A percentile compares a stretch with the other conserved stretches of the same genome.
phyloP scores from a whole-genome alignment of 1,284 basidiomycete genomes.

The Melampsora americana region DNA sequence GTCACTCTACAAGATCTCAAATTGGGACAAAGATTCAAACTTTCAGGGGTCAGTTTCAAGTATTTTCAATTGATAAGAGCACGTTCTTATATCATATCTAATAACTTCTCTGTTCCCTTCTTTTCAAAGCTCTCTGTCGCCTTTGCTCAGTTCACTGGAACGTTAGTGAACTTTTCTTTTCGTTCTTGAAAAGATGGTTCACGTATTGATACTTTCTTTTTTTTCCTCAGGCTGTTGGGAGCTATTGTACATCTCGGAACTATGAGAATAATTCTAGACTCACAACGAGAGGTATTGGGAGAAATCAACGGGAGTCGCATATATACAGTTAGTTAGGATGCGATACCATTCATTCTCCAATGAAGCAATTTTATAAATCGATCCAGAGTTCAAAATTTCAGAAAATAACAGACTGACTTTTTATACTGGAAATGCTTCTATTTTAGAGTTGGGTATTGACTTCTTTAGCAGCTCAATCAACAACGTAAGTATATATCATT shows the following conservation, averaged over 20 bases:
- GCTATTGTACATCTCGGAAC: background rate
- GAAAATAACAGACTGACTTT: too few relatives aligned
- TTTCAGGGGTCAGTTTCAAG: background rate
- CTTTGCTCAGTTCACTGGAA: conserved; percentile 27
- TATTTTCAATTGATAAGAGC: too few relatives aligned
- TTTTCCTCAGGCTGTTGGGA: background rate
- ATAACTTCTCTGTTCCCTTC: background rate
- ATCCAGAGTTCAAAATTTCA: background rate
- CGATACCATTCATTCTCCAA: too few relatives aligned
- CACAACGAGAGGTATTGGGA: background rate
- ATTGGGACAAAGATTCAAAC: background rate
- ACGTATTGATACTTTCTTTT: background rate
- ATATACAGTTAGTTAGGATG: background rate
- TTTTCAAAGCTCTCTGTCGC: conserved; percentile 23
- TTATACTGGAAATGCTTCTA: background rate
- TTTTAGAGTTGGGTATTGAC: background rate
- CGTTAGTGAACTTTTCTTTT: conserved; percentile 13
- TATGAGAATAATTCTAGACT: conserved; percentile 5
- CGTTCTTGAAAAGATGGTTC: background rate
- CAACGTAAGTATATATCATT: background rate
- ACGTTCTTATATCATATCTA: background rate
- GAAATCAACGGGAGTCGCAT: background rate
- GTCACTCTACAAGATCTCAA: background rate
- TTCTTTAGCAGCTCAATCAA: conserved; percentile 3
- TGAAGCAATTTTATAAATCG: too few relatives aligned